Evolutionary conservation across 331 rosid species (phyloP), one percentile per base, ranked within the genome.

Genomic region (Erythrophleum ivorense): DNA sequence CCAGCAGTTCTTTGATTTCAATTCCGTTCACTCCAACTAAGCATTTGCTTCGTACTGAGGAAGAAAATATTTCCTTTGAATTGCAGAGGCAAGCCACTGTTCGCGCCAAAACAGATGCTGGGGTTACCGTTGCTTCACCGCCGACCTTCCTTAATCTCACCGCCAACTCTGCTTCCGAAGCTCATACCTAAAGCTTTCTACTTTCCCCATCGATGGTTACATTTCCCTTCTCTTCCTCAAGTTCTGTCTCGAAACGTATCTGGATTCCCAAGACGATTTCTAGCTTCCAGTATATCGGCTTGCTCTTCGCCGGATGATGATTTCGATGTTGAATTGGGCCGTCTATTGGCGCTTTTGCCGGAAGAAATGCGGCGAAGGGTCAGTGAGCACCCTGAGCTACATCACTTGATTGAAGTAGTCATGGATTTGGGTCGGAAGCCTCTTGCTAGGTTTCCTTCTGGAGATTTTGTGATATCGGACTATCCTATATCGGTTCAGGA

Each of bases 371-470:
- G 96, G 87, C 88, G 86, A 9, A 87, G 91, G 31, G 86, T 91
- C 15, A 79, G 86, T 49, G 97, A 91, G 75, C 99, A 93, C 62
- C 85, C 86, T 7, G 94, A 91, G 86, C 83, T 86, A 29, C 91
- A 86, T 48, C 88, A 84, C 34, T 81, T 95, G 91, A 95, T 89
- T 11, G 99, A 95, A 82, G 96, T 95, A 68, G 96, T 95, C 12
- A 88, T 91, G 98, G 98, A 95, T 86, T 93, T 95, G 87, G 99
- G 99, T 58, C 89, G 99, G 83, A 91, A 93, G 78, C 99, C 98
- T 0, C 67, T 93, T 55, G 99, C 98, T 16, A 86, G 99, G 79
- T 95, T 95, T 82, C 99, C 97, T 9, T 86, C 97, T 3, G 97
- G 97, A 0, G 99, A 95, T 80, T 91, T 87, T 70, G 88, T 88